Evolutionary conservation across 116 monocot species (phyloP), one percentile per base, ranked within the genome.

Genomic region (Cymodocea nodosa): DNA sequence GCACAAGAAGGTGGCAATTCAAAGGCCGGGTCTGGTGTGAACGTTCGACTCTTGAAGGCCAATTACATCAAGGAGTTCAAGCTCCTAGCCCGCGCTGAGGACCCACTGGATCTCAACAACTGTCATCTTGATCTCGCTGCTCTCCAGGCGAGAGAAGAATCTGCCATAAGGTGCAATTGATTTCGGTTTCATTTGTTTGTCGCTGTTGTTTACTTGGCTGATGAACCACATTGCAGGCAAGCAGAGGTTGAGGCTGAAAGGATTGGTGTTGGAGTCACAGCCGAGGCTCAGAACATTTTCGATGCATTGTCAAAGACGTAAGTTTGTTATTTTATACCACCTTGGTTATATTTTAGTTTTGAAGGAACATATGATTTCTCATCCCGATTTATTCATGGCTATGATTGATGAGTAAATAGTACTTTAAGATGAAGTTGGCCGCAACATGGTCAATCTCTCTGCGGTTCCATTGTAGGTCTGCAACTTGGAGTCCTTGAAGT

Each of bases 281-380:
- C 67, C 5, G 90, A 90, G 60, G 95, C 87, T 44, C 95, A 95
- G 70, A 76, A 74, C 66, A 84, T 95, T 40, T 95, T 87, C 68
- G 95, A 95, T 79, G 95, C 95, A 67, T 76, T 95, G 57, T 85
- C 85, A 35, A 95, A 95, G 74, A 95, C 95, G 95, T 90, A 80
- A 83, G 90, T 15, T 25, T 56, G 5, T 51, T 15, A 25, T 24
- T 30, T 30, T 30, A 55, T 35, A 10, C 39, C 36, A 4, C 15
- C 15, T 10, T 66, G 50, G 9, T 74, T 55, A 2, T 24, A 24
- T 56, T 65, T 16, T 23, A 13, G 23, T 12, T 52, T 51, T 50
- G 13, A 19, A 64, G 2, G 64, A 49, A 49, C 15, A 50, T 10
- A 15, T 23, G 6, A 1, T 61, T 60, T 4, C 15, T 30, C 36